Base-by-base conservation (phyloP, 2,329 filamentous ascomycete genomes). In the Phialophora expanda region DNA sequence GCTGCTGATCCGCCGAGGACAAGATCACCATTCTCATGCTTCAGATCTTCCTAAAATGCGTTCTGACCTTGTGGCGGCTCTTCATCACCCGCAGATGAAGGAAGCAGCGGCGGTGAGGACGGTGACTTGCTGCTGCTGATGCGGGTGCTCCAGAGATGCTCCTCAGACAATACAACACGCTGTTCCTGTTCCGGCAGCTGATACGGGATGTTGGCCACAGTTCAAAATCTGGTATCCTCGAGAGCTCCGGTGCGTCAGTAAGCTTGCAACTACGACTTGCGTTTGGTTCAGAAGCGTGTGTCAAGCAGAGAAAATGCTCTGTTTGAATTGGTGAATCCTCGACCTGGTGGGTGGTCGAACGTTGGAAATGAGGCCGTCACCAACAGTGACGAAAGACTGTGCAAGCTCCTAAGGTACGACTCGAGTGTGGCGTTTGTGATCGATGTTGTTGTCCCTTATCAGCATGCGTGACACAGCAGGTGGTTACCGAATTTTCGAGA, bases 401-500 rank as follows among this genome's bases (percentile, higher is more conserved):
- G 20, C 28, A 55, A 3, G 53, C 28, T 28, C 28, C 3, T 22
- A 34, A 55, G 28, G 53, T 28, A 53, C 53, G 26, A 28, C 53
- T 22, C 9, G 8, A 55, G 17, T 34, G 24, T 30, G 26, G n/a
- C 28, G 28, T 30, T 34, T 55, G 26, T 32, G 28, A 28, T 55
- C 26, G n/a, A 24, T 24, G 20, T 26, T 22, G 20, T 34, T 34
- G 28, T n/a, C 26, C 24, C 28, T 32, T 55, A 34, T 55, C 53
- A 55, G 53, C 24, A 11, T 32, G 24, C 12, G 53, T 55, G 24
- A 30, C 53, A 55, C 53, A 55, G 28, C 53, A 55, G 53, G 9
- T 32, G 53, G 53, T 11, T 26, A 30, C 28, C 53, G 53, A 55
- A 24, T 55, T 30, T 34, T 55, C 53, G 53, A 55, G 28, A 55